These are phyloP conservation scores for Ascochyta viciae-villosae DNA, from an alignment of 2,329 filamentous ascomycete genomes.

Conservation along the genomic window DNA sequence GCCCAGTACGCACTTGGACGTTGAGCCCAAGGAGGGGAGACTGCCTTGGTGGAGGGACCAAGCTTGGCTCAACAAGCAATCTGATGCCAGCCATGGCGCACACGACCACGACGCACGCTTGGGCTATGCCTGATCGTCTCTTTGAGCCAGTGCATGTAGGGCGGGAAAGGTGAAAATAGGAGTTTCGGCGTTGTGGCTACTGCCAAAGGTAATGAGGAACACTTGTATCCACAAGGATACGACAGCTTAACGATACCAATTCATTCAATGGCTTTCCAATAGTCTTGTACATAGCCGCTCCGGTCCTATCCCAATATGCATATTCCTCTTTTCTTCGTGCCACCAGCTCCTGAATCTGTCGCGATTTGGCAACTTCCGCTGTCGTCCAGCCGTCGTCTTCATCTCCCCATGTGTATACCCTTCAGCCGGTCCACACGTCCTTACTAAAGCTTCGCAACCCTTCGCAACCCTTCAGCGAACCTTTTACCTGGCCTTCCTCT, in stretches of 20 bases:
- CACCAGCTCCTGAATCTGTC: not conserved
- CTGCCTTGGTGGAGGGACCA: constrained; percentile 47
- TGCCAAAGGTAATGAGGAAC: not conserved
- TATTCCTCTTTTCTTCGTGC: not conserved
- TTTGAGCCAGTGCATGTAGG: no score
- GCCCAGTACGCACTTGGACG: constrained; percentile 40
- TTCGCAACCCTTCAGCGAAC: not conserved
- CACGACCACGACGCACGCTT: not conserved
- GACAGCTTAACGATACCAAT: constrained; percentile 26
- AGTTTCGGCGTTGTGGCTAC: constrained; percentile 1
- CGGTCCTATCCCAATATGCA: not conserved
- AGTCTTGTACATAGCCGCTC: constrained; percentile 9
- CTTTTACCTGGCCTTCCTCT: constrained; percentile 53
- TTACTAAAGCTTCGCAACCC: not conserved
- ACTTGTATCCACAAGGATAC: not conserved
- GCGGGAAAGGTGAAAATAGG: not conserved
- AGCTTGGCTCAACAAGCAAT: constrained; percentile 20
- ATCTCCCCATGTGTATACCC: not conserved
- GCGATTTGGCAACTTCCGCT: not conserved
- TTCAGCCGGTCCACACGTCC: not conserved
- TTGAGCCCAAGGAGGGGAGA: constrained; percentile 33
- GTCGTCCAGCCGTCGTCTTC: not conserved
- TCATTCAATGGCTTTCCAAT: constrained; percentile 13
- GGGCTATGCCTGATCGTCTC: not conserved
- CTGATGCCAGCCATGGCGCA: not conserved